Conservation (phyloP, 768 basidiomycete genomes). For the Hygrocybe coccinea region DNA sequence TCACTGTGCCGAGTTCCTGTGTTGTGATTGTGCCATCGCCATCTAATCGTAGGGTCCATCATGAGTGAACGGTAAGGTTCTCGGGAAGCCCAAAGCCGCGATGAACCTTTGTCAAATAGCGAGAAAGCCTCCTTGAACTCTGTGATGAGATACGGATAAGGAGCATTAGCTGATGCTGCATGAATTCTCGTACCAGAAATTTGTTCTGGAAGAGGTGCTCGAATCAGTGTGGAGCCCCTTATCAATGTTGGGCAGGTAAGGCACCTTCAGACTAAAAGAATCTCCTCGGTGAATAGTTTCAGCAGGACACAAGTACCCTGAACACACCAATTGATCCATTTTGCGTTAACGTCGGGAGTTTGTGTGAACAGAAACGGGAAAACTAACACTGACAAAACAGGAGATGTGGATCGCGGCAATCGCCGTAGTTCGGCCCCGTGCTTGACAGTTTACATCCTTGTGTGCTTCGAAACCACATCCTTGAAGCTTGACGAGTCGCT, state of each 20-base stretch:
- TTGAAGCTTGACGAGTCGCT: too few species aligned
- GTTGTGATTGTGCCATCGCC: constrained; percentile 93
- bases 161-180: background rate
- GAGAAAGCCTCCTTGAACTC: constrained; percentile 99
- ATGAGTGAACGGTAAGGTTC: background rate
- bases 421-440: too few species aligned
- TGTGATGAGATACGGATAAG: constrained; percentile 24
- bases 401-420: constrained; percentile 1
- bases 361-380: too few species aligned
- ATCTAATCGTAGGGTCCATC: constrained; percentile 42
- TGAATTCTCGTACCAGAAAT: constrained; percentile 63
- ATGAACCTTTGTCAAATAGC: constrained; percentile 89
- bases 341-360: background rate
- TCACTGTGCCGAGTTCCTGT: constrained; percentile 85
- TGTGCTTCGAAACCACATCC: too few species aligned
- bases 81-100: background rate
- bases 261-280: constrained; percentile 52
- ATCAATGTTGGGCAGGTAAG: constrained; percentile 14
- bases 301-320: constrained; percentile 1
- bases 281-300: constrained; percentile 11
- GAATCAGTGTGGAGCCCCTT: constrained; percentile 8
- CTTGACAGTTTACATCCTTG: too few species aligned
- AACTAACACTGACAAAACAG: background rate
- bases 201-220: constrained; percentile 59
- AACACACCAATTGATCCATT: constrained; percentile 57